Evolutionary conservation across 2,329 filamentous ascomycete species (phyloP).

Genomic region (Penicillium janthinellum): DNA sequence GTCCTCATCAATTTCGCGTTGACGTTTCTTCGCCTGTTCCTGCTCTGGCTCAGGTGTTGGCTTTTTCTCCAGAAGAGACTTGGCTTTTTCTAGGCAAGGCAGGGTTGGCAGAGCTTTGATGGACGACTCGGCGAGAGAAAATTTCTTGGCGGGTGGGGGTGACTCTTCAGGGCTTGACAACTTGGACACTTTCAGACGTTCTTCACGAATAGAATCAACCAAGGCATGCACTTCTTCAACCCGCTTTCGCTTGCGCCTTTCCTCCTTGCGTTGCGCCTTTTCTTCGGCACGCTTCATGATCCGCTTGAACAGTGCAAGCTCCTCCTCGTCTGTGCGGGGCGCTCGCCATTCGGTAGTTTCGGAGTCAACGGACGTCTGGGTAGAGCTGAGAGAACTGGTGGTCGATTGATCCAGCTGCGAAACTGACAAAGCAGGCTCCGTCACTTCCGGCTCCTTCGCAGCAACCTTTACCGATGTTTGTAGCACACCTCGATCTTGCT

Average conservation of each 20-base stretch:
- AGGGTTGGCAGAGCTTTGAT: conserved; percentile 39
- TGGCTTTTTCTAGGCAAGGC: conserved; percentile 28
- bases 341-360: neutral
- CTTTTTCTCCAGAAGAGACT: conserved; percentile 31
- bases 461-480: neutral
- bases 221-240: conserved; percentile 26
- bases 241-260: conserved; percentile 29
- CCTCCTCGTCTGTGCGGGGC: conserved; percentile 10
- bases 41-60: conserved; percentile 22
- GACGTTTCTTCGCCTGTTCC: conserved; percentile 22
- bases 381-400: neutral
- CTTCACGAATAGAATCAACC: conserved; percentile 13
- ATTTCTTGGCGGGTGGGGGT: conserved; percentile 18
- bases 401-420: neutral
- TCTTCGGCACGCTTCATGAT: conserved; percentile 21
- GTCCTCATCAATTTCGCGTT: conserved; percentile 42
- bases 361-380: neutral
- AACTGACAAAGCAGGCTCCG: neutral
- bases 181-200: conserved; percentile 30
- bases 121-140: conserved; percentile 34
- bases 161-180: conserved; percentile 21
- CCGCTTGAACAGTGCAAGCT: conserved; percentile 6
- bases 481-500: neutral
- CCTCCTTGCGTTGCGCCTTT: conserved; percentile 17
- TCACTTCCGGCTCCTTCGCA: neutral